Evolutionary conservation across 225 moss, liverwort and hornwort species (phyloP), one percentile per base, ranked within the genome.

Genomic region (Sphagnum contortum): DNA sequence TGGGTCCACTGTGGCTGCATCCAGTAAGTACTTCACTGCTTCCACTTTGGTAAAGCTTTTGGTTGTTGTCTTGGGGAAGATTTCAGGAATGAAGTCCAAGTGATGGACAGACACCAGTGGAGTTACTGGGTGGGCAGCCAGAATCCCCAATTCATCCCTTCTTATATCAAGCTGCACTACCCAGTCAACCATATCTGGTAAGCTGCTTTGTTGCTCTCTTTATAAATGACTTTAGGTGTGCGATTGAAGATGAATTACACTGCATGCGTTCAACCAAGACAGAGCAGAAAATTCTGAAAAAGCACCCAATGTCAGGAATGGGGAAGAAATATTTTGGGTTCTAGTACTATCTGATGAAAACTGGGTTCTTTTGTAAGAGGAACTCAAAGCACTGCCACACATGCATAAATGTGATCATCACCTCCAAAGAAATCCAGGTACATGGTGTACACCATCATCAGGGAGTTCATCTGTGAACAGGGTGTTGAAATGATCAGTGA

Each of bases 311-410:
- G 29, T 58, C 12, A 14, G 5, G 4, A 5, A 58, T 58, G 3
- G 9, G 9, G 10, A 68, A 52, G 55, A 46, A 9, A 29, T 0
- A 0, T 29, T 29, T 29, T 29, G 29, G 29, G 29, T 29, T 29
- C 29, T 29, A 1, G 29, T 29, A 83, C 79, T 29, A 29, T 1
- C 76, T 83, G 83, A 53, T 83, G 83, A 44, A 83, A 79, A 53
- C 83, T 79, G 1, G 76, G 76, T 55, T 83, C 83, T 50, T 83
- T 83, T 3, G 83, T 83, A 3, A 83, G 79, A 13, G 83, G 83
- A 61, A 83, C 69, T 79, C 83, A 64, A 64, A 83, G 76, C 74
- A 79, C 83, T 51, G 83, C 83, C 83, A 83, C 79, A 61, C 83
- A 83, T 5, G 83, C 83, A 50, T 83, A 79, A 74, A 79, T 83